Base-by-base conservation (phyloP, 148 eudicot genomes). In the Nyssa sinensis region DNA sequence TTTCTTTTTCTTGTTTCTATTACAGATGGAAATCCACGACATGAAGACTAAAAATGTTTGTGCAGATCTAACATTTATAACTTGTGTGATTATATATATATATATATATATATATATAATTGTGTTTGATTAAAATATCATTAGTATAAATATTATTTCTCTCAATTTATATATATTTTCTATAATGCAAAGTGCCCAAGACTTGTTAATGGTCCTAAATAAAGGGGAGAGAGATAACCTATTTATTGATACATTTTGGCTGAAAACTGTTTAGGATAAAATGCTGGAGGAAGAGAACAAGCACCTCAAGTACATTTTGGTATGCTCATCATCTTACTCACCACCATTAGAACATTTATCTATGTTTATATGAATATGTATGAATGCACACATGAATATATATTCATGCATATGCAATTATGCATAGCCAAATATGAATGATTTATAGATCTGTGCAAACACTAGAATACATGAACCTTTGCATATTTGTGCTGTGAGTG, bases 11-110 rank as follows among this genome's bases (percentile, higher is more conserved):
- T n/a, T n/a, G n/a, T 55, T 61, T 29, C 32, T 32, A 27, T 72
- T 0, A 21, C 94, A 91, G 97, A 83, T 67, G 88, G 97, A 89
- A 74, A 58, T 82, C 13, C 73, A 60, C 71, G 78, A 67, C 39
- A 81, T 64, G 85, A 73, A 80, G 66, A 59, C 78, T 75, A 85
- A 89, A 75, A 84, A 86, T 79, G 97, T 91, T 89, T 16, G 83
- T 72, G 17, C 7, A 41, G 47, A 59, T 55, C 33, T 44, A 27
- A 14, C 53, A 58, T 31, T 64, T 33, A 21, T 47, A 19, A 3
- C 2, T 71, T 66, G 1, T 2, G 62, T 11, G 62, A 13, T 61
- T 71, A 14, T 71, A 55, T 17, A 55, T 19, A 17, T 16, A 2
- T 21, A 14, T 53, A 53, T 53, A 17, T 53, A 16, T 71, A 14